Conservation (phyloP, 768 basidiomycete species). For the Russula ochroleuca region DNA sequence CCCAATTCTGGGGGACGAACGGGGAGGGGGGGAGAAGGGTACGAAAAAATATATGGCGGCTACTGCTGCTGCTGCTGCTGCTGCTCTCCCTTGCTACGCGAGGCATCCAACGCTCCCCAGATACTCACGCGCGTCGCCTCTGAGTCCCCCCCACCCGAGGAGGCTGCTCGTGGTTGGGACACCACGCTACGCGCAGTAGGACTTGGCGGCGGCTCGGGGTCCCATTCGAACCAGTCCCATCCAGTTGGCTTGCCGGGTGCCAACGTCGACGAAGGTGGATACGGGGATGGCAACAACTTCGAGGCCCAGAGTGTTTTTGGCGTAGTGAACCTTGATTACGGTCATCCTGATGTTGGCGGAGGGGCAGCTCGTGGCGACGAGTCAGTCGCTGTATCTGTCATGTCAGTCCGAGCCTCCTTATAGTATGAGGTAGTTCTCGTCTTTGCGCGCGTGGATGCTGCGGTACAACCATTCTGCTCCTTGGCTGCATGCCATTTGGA, state of each 20-base stretch:
- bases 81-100: not conserved
- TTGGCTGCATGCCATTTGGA: slow-evolving; percentile 78
- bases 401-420: slow-evolving; percentile 13
- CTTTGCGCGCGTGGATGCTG: slow-evolving; percentile 21
- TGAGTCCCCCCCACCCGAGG: not conserved
- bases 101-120: slow-evolving; percentile 24
- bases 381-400: slow-evolving; percentile 16
- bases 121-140: slow-evolving; percentile 23
- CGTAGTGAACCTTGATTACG: slow-evolving; percentile 23
- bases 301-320: slow-evolving; percentile 33
- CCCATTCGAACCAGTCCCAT: slow-evolving; percentile 17
- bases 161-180: slow-evolving; percentile 21
- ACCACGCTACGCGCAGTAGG: slow-evolving; percentile 35
- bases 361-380: not conserved
- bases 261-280: slow-evolving; percentile 13
- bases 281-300: slow-evolving; percentile 27
- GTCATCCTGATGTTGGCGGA: not conserved
- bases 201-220: slow-evolving; percentile 31
- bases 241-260: slow-evolving; percentile 14
- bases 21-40: not conserved
- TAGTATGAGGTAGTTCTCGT: too few species aligned
- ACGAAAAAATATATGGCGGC: not conserved
- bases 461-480: slow-evolving; percentile 44
- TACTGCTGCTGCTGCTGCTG: too few species aligned
- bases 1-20: not conserved